These are phyloP conservation scores for Heterobasidion irregulare DNA, from an alignment of 1,284 basidiomycete genomes.

Conservation along the genomic window DNA sequence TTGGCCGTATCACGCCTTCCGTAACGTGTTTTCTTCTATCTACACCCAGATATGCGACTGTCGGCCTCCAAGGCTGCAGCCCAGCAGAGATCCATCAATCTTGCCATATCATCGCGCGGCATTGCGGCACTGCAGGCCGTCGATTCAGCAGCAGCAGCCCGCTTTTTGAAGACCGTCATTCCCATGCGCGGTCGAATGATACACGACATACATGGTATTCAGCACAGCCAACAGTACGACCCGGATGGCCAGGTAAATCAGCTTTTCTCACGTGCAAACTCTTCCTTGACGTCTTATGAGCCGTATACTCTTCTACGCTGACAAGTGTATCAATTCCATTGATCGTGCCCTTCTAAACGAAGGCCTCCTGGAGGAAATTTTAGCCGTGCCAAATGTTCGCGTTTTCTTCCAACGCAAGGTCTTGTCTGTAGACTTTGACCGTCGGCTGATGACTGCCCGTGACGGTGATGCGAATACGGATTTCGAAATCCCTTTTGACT, in stretches of 20 bases:
- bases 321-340: conserved; percentile 88
- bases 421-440: conserved; percentile 65
- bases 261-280: conserved; percentile 11
- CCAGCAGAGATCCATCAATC: conserved; percentile 87
- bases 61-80: conserved; percentile 54
- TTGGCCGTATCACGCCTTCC: background rate
- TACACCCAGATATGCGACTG: conserved; percentile 55
- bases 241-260: conserved; percentile 68
- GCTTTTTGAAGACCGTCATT: conserved; percentile 76
- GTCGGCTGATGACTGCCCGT: conserved; percentile 41
- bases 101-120: conserved; percentile 92
- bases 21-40: conserved; percentile 11
- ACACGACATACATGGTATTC: conserved; percentile 65
- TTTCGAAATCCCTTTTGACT: conserved; percentile 55
- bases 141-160: conserved; percentile 64
- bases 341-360: conserved; percentile 85
- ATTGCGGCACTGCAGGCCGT: conserved; percentile 81
- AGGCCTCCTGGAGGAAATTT: conserved; percentile 68
- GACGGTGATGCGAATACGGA: conserved; percentile 37
- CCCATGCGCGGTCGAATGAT: conserved; percentile 97
- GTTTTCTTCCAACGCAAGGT: conserved; percentile 82
- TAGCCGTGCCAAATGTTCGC: conserved; percentile 54
- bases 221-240: conserved; percentile 83
- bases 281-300: conserved; percentile 11
- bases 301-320: conserved; percentile 14